Percentiles rank a stretch among this genome's conserved stretches.
Evolutionary conservation across 2,329 filamentous ascomycete species (phyloP).

Genomic region (Monosporascus sp.): DNA sequence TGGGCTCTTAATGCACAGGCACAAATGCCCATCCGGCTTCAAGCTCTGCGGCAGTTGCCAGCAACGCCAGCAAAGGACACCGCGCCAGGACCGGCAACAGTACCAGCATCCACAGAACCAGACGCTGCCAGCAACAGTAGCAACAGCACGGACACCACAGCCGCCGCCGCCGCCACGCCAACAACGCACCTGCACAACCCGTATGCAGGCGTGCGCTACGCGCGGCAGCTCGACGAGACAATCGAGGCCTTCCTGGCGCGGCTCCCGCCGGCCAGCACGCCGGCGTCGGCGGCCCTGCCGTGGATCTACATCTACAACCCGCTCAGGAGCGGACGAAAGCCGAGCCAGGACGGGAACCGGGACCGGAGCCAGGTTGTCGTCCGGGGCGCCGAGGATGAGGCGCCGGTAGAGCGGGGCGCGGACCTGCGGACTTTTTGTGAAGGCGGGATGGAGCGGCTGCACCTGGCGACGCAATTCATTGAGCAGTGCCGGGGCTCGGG

Average conservation of each 20-base stretch:
- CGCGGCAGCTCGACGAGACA: slow-evolving; percentile 61
- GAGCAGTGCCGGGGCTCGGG: slow-evolving; percentile 37
- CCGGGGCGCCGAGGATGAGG: slow-evolving; percentile 45
- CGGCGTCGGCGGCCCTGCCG: slow-evolving; percentile 37
- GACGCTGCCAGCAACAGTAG: too few species aligned
- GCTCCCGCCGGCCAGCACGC: slow-evolving; percentile 62
- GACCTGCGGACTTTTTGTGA: slow-evolving; percentile 45
- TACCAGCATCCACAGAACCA: too few species aligned
- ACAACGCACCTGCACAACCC: slow-evolving; percentile 48
- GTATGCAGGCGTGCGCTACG: slow-evolving; percentile 48
- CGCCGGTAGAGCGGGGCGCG: slow-evolving; percentile 39
- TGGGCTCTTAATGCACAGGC: not conserved
- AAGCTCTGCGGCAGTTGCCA: slow-evolving; percentile 1
- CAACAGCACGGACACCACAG: too few species aligned
- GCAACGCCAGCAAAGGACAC: not conserved
- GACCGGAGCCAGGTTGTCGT: slow-evolving; percentile 21
- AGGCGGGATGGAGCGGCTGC: slow-evolving; percentile 47
- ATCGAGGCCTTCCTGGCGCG: slow-evolving; percentile 62
- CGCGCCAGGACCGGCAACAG: too few species aligned
- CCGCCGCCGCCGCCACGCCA: slow-evolving; percentile 4
- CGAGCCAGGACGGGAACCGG: slow-evolving; percentile 28
- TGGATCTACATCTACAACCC: slow-evolving; percentile 77
- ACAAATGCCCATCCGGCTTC: not conserved
- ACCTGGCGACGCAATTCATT: slow-evolving; percentile 44
- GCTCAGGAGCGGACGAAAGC: slow-evolving; percentile 35